phyloP scores from a whole-genome alignment of 257 asterid genomes.

The Eustoma russellianum region DNA sequence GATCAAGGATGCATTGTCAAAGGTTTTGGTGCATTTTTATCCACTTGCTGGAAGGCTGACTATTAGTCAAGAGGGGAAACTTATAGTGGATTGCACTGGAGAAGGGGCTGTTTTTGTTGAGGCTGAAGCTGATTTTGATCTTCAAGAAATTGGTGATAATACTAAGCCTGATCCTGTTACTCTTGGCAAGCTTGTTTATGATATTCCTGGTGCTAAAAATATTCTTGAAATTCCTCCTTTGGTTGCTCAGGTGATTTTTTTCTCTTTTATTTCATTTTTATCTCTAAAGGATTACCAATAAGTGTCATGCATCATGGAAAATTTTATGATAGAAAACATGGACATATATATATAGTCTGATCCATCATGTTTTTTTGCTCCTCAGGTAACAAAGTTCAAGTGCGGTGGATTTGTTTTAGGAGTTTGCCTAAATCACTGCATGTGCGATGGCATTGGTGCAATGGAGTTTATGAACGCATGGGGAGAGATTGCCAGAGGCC shows the following conservation, averaged over 20 bases:
- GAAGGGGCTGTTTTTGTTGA: constrained; percentile 85
- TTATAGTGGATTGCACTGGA: constrained; percentile 62
- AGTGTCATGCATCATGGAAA: neutral
- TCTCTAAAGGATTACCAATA: neutral
- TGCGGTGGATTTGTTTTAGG: constrained; percentile 93
- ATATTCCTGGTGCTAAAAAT: constrained; percentile 62
- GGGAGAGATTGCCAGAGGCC: constrained; percentile 74
- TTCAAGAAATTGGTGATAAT: constrained; percentile 53
- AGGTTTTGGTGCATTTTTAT: constrained; percentile 60
- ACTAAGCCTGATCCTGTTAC: constrained; percentile 75
- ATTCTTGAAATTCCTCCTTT: constrained; percentile 76
- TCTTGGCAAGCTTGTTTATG: constrained; percentile 77
- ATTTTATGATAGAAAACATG: neutral
- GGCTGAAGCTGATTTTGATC: constrained; percentile 64
- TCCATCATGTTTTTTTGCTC: neutral
- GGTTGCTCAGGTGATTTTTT: constrained; percentile 76
- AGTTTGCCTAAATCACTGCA: constrained; percentile 79
- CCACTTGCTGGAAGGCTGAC: constrained; percentile 71
- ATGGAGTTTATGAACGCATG: constrained; percentile 84
- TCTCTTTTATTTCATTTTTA: neutral
- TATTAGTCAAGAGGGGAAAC: constrained; percentile 60
- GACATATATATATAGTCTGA: no score
- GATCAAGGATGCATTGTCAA: constrained; percentile 54
- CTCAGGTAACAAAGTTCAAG: constrained; percentile 75
- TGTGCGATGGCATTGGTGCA: constrained; percentile 87